Evolutionary conservation across 306 rosid species (phyloP).

Genomic region (Calophaca sinica): DNA sequence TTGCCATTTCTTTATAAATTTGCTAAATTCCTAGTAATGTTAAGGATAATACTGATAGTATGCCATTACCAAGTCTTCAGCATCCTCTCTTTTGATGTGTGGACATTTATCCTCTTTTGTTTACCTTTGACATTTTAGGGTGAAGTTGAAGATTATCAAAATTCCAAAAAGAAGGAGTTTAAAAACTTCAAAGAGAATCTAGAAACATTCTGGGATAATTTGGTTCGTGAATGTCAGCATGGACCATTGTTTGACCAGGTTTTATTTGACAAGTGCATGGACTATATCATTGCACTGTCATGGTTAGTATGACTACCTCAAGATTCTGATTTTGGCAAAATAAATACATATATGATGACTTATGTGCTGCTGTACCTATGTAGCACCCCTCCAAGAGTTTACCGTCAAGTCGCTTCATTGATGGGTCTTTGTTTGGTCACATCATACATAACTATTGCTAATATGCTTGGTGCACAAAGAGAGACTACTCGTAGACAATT

Average conservation of each 20-base stretch:
- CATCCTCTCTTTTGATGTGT: conserved; percentile 24
- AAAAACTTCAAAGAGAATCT: conserved; percentile 93
- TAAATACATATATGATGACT: conserved; percentile 35
- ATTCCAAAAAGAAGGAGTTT: conserved; percentile 86
- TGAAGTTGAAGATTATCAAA: conserved; percentile 87
- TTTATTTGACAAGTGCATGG: conserved; percentile 98
- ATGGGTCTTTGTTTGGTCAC: conserved; percentile 96
- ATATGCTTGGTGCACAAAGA: conserved; percentile 86
- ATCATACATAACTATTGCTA: conserved; percentile 83
- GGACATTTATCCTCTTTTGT: conserved; percentile 36
- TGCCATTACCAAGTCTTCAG: conserved; percentile 13
- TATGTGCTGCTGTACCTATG: conserved; percentile 42
- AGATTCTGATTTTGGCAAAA: conserved; percentile 39
- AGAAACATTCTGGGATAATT: conserved; percentile 81
- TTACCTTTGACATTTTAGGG: conserved; percentile 65
- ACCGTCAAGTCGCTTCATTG: conserved; percentile 91
- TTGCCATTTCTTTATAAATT: neutral
- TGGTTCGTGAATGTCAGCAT: conserved; percentile 88
- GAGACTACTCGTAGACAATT: conserved; percentile 96
- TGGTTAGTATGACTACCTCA: conserved; percentile 66
- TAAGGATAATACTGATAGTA: neutral
- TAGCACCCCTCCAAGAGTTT: conserved; percentile 99
- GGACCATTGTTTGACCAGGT: conserved; percentile 92
- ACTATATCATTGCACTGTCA: conserved; percentile 91
- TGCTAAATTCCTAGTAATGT: neutral